A percentile compares a stretch with the other conserved stretches of the same genome.
Evolutionary conservation across 805 yeast genomes (phyloP).

Genomic region (Jamesozyma jinghongensis): DNA sequence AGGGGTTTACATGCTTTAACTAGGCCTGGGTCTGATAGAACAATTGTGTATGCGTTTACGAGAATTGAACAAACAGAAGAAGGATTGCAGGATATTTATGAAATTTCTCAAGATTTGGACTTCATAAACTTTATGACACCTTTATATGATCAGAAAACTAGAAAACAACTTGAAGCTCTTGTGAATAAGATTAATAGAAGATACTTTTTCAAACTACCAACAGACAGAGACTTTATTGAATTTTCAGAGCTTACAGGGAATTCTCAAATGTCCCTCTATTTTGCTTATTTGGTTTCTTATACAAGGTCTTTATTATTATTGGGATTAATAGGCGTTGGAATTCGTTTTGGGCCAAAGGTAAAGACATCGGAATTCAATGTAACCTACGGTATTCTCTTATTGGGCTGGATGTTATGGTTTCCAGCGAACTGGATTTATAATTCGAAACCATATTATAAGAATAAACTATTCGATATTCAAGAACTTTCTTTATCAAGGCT

Average conservation of each 20-base stretch:
- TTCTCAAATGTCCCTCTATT: slow-evolving; percentile 52
- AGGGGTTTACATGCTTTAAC: slow-evolving; percentile 19
- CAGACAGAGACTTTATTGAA: slow-evolving; percentile 31
- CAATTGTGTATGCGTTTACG: slow-evolving; percentile 17
- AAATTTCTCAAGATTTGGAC: slow-evolving; percentile 3
- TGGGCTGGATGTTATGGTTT: slow-evolving; percentile 57
- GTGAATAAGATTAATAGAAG: not conserved
- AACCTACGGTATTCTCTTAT: slow-evolving; percentile 49
- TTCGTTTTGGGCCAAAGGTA: slow-evolving; percentile 16
- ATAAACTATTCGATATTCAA: slow-evolving; percentile 25
- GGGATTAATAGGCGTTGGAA: slow-evolving; percentile 48
- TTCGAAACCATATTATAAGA: slow-evolving; percentile 12
- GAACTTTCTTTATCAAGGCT: slow-evolving; percentile 18
- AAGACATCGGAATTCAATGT: slow-evolving; percentile 34
- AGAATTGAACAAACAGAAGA: slow-evolving; percentile 10
- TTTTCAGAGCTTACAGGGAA: slow-evolving; percentile 18
- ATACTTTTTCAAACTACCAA: slow-evolving; percentile 4
- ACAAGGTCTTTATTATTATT: slow-evolving; percentile 45
- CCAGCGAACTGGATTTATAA: slow-evolving; percentile 49
- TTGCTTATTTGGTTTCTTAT: slow-evolving; percentile 58
- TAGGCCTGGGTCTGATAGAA: slow-evolving; percentile 19
- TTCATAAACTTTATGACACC: slow-evolving; percentile 9
- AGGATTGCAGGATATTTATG: slow-evolving; percentile 2
- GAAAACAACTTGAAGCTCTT: slow-evolving; percentile 3
- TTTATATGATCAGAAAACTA: slow-evolving; percentile 7